Evolutionary conservation across 352 stramenopile species (phyloP).

Genomic region (Phytophthora boehmeriae): DNA sequence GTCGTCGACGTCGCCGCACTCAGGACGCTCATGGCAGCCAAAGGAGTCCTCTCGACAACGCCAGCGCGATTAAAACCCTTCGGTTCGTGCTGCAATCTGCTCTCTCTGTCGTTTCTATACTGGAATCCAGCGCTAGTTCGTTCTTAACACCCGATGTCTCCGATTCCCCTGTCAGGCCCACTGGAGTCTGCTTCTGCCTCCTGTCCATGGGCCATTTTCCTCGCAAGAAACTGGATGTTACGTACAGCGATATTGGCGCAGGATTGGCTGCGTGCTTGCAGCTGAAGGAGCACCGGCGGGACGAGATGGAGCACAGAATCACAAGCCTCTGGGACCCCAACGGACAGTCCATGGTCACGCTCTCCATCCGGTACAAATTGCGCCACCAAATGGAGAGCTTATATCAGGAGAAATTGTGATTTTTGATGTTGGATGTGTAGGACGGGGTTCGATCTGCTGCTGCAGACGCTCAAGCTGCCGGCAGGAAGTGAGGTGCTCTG

Average conservation of each 20-base stretch:
- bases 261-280: conserved; percentile 62
- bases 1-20: no score
- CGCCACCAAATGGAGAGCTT: not conserved
- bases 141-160: not conserved
- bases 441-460: conserved; percentile 81
- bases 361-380: conserved; percentile 70
- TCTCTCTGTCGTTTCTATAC: not conserved
- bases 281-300: conserved; percentile 61
- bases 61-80: conserved; percentile 30
- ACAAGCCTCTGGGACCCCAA: conserved; percentile 58
- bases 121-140: not conserved
- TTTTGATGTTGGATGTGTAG: conserved; percentile 30
- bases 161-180: conserved; percentile 30
- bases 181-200: conserved; percentile 63
- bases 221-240: conserved; percentile 85
- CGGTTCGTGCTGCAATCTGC: conserved; percentile 11
- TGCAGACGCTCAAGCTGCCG: conserved; percentile 79
- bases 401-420: not conserved
- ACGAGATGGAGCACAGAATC: conserved; percentile 56
- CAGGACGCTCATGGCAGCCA: conserved; percentile 12
- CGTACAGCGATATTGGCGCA: conserved; percentile 67
- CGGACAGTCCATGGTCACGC: conserved; percentile 65
- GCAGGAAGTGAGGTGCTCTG: conserved; percentile 73
- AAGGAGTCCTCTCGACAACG: conserved; percentile 3
- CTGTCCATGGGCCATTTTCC: conserved; percentile 79